A percentile compares a stretch with the other conserved stretches of the same genome.
phyloP scores from a whole-genome alignment of 2,329 filamentous ascomycete genomes.

The Rachicladosporium sp. region DNA sequence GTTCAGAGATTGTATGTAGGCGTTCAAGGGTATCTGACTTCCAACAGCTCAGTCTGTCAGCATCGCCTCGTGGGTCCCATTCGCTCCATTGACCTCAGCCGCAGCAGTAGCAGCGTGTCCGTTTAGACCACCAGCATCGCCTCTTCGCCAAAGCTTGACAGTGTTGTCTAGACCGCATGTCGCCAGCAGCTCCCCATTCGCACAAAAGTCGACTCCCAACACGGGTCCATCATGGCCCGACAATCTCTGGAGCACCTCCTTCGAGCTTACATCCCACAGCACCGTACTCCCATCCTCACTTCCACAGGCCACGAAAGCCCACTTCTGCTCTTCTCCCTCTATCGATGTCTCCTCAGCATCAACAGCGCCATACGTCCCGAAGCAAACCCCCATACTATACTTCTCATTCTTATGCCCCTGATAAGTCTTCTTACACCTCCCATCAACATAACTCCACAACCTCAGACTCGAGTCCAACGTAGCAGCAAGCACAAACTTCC shows the following conservation, averaged over 20 bases:
- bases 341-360: background rate
- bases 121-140: background rate
- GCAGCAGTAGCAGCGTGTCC: background rate
- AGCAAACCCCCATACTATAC: conserved; percentile 75
- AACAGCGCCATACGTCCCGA: conserved; percentile 50
- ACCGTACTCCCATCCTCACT: conserved; percentile 79
- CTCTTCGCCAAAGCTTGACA: conserved; percentile 45
- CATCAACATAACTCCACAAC: conserved; percentile 89
- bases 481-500: conserved; percentile 82
- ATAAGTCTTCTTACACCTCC: conserved; percentile 90
- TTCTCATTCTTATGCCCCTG: conserved; percentile 78
- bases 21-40: too few relatives aligned
- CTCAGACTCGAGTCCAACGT: conserved; percentile 83
- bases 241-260: conserved; percentile 62
- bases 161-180: conserved; percentile 52
- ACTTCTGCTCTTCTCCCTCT: conserved; percentile 5
- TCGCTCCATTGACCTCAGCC: too few relatives aligned
- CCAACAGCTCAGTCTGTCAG: too few relatives aligned
- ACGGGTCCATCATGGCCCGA: conserved; percentile 47
- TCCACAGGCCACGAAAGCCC: conserved; percentile 63
- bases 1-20: too few relatives aligned
- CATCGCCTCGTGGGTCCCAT: too few relatives aligned
- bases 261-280: conserved; percentile 82
- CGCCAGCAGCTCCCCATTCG: conserved; percentile 41
- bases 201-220: conserved; percentile 47